These are phyloP conservation scores for Argentina anserina DNA, from an alignment of 306 rosid species.

Conservation along the genomic window DNA sequence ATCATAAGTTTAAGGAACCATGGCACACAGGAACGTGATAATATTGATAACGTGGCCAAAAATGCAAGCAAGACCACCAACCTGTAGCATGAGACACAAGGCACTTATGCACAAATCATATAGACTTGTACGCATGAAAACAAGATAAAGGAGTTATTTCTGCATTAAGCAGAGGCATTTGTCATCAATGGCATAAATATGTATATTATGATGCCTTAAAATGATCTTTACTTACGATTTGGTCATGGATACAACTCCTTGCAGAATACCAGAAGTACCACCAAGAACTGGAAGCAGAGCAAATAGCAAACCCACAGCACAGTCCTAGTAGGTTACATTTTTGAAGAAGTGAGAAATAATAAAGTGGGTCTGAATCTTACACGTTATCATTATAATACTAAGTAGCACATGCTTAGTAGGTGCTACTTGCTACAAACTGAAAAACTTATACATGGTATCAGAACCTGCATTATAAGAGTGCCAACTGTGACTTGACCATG, in stretches of 20 bases:
- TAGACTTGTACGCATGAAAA: conserved; percentile 2
- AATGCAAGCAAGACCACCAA: conserved; percentile 66
- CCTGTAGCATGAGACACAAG: conserved; percentile 42
- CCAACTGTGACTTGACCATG: conserved; percentile 96
- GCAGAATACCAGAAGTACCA: conserved; percentile 90
- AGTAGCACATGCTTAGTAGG: not conserved
- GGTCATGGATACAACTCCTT: conserved; percentile 88
- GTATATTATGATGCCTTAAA: conserved; percentile 3
- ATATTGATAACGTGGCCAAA: conserved; percentile 62
- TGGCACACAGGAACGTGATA: conserved; percentile 82
- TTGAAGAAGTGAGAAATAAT: conserved; percentile 9
- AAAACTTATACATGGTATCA: conserved; percentile 12
- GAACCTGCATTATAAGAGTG: conserved; percentile 85
- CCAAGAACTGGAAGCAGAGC: conserved; percentile 93
- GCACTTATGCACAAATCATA: conserved; percentile 12
- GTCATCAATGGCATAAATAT: conserved; percentile 14
- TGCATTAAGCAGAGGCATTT: not conserved
- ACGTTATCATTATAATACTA: not conserved
- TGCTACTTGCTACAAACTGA: not conserved
- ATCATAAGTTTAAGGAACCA: conserved; percentile 96
- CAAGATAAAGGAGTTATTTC: not conserved
- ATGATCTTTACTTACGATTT: conserved; percentile 62
- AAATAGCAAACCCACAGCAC: conserved; percentile 97
- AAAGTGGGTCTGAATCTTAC: not conserved
- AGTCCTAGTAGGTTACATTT: conserved; percentile 55